A percentile compares a stretch with the other conserved stretches of the same genome.
Evolutionary conservation across 2,329 filamentous ascomycete genomes (phyloP).

Genomic region (Phoma sp.): DNA sequence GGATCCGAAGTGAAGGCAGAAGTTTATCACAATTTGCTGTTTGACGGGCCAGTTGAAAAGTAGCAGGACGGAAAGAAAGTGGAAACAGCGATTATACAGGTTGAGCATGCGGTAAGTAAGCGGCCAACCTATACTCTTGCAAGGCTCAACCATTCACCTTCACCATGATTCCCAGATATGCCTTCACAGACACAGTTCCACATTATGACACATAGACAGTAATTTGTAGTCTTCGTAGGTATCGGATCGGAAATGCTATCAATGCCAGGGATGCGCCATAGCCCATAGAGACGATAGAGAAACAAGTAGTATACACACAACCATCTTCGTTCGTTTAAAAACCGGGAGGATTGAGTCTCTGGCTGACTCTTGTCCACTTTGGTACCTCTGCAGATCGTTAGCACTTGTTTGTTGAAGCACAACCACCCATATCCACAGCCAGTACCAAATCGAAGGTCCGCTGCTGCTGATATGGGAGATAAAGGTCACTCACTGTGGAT

Average conservation of each 20-base stretch:
- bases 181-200: background rate
- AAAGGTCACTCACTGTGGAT: conserved; percentile 80
- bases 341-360: conserved; percentile 91
- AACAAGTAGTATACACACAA: conserved; percentile 36
- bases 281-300: conserved; percentile 26
- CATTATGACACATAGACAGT: too few relatives aligned
- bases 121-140: background rate
- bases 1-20: conserved; percentile 2
- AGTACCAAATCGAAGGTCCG: background rate
- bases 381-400: conserved; percentile 63
- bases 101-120: background rate
- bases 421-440: background rate
- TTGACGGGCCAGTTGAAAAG: background rate
- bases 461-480: background rate
- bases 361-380: conserved; percentile 93
- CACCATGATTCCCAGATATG: background rate
- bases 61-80: background rate
- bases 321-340: conserved; percentile 61
- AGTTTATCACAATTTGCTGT: background rate
- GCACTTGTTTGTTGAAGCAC: conserved; percentile 52
- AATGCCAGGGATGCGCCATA: conserved; percentile 20
- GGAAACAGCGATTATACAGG: background rate
- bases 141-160: background rate
- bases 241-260: conserved; percentile 5
- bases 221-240: background rate